phyloP scores from a whole-genome alignment of 2,329 filamentous ascomycete species.

The Lachnellula arida region DNA sequence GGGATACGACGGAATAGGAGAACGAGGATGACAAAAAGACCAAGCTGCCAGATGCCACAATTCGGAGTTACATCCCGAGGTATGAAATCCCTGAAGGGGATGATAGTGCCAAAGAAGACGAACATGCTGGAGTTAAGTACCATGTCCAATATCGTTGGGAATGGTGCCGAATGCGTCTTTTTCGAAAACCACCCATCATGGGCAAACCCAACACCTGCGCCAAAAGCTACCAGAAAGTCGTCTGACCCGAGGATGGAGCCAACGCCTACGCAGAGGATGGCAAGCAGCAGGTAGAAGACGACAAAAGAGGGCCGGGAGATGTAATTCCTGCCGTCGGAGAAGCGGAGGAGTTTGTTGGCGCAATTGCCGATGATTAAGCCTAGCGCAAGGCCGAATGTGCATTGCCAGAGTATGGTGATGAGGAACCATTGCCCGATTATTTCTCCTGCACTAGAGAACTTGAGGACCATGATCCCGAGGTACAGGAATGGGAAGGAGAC shows the following conservation, averaged over 20 bases:
- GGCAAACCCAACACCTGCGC: slow-evolving; percentile 50
- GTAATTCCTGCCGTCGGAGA: slow-evolving; percentile 40
- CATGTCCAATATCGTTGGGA: slow-evolving; percentile 48
- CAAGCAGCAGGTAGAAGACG: slow-evolving; percentile 51
- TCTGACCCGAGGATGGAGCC: slow-evolving; percentile 48
- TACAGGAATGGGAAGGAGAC: slow-evolving; percentile 53
- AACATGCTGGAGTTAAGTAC: slow-evolving; percentile 52
- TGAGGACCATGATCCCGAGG: slow-evolving; percentile 43
- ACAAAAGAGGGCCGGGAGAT: slow-evolving; percentile 47
- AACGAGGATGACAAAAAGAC: slow-evolving; percentile 44
- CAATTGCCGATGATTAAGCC: slow-evolving; percentile 43
- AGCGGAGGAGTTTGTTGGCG: slow-evolving; percentile 45
- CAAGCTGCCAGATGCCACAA: slow-evolving; percentile 37
- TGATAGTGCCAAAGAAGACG: slow-evolving; percentile 50
- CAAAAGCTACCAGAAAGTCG: slow-evolving; percentile 53
- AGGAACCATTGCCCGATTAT: slow-evolving; percentile 48
- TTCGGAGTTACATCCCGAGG: slow-evolving; percentile 36
- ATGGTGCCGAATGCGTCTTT: slow-evolving; percentile 40
- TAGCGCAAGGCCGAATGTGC: slow-evolving; percentile 41
- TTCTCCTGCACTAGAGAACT: slow-evolving; percentile 33
- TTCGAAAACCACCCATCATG: slow-evolving; percentile 49
- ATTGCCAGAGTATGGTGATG: slow-evolving; percentile 52
- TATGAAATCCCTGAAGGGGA: slow-evolving; percentile 45
- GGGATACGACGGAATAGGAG: slow-evolving; percentile 49
- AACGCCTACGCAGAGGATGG: slow-evolving; percentile 46